Conservation (phyloP, 2,329 filamentous ascomycete genomes). For the Pseudogymnoascus sp. region DNA sequence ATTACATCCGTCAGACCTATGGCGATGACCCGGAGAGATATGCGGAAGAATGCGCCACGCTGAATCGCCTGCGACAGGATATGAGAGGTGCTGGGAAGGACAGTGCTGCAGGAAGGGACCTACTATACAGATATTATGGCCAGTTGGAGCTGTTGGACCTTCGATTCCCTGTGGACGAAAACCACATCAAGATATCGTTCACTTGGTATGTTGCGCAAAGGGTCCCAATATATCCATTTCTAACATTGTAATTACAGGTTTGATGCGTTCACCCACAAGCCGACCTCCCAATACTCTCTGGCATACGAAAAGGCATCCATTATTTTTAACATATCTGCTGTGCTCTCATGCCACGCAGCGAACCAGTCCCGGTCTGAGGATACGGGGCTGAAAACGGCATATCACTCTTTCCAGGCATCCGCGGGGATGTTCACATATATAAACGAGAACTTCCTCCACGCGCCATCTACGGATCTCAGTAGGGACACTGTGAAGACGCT, state of each 20-base stretch:
- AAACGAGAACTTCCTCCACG: slow-evolving; percentile 98
- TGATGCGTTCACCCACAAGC: slow-evolving; percentile 97
- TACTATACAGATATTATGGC: slow-evolving; percentile 95
- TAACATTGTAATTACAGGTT: slow-evolving; percentile 53
- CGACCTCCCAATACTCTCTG: slow-evolving; percentile 92
- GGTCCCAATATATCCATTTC: too few relatives aligned
- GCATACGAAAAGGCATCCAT: slow-evolving; percentile 98
- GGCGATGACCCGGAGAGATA: slow-evolving; percentile 96
- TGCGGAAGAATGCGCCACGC: slow-evolving; percentile 84
- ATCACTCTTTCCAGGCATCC: slow-evolving; percentile 95
- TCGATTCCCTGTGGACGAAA: slow-evolving; percentile 94
- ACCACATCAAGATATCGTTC: slow-evolving; percentile 98
- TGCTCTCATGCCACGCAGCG: slow-evolving; percentile 90
- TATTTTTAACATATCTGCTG: slow-evolving; percentile 98
- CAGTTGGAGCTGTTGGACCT: slow-evolving; percentile 92
- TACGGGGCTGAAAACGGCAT: slow-evolving; percentile 86
- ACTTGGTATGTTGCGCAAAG: slow-evolving; percentile 74
- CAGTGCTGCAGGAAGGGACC: slow-evolving; percentile 83
- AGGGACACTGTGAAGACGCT: slow-evolving; percentile 91
- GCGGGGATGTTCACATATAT: slow-evolving; percentile 99
- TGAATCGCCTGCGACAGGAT: slow-evolving; percentile 93
- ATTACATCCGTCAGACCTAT: slow-evolving; percentile 87
- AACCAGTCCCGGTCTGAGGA: slow-evolving; percentile 89
- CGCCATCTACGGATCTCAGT: slow-evolving; percentile 91
- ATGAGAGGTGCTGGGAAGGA: slow-evolving; percentile 97